phyloP scores from a whole-genome alignment of 2,329 filamentous ascomycete species.

The Aureobasidium sp. region DNA sequence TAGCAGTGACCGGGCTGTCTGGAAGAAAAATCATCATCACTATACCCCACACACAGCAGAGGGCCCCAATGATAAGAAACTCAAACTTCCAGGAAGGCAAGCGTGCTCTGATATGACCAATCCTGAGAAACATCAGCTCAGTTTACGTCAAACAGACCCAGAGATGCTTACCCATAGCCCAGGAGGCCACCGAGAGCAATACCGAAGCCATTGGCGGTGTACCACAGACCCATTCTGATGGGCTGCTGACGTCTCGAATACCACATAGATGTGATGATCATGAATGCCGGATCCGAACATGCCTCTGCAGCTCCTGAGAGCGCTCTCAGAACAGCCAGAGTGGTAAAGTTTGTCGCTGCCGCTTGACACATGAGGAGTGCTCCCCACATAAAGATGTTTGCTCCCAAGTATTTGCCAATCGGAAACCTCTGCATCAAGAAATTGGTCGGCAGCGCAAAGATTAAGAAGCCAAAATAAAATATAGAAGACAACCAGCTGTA shows the following conservation, averaged over 20 bases:
- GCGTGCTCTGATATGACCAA: conserved; percentile 50
- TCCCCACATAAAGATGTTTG: conserved; percentile 52
- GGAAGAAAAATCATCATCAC: conserved; percentile 52
- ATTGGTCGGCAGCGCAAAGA: conserved; percentile 49
- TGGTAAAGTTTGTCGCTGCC: conserved; percentile 38
- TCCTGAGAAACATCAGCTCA: conserved; percentile 30
- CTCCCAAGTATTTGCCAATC: conserved; percentile 42
- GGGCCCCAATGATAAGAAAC: conserved; percentile 51
- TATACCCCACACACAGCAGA: conserved; percentile 52
- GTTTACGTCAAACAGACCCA: not conserved
- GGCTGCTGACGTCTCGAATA: conserved; percentile 54
- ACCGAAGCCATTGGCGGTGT: conserved; percentile 49
- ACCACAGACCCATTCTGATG: conserved; percentile 41
- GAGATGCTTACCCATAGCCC: conserved; percentile 34
- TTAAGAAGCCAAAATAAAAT: conserved; percentile 50
- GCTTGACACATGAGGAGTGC: conserved; percentile 26
- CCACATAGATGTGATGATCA: conserved; percentile 61
- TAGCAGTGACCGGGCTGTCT: conserved; percentile 50
- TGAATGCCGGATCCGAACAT: conserved; percentile 51
- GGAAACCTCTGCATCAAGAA: conserved; percentile 45
- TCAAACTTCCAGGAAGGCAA: conserved; percentile 59
- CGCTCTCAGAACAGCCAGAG: conserved; percentile 49
- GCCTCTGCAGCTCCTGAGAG: conserved; percentile 50
- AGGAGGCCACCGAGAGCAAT: conserved; percentile 50
- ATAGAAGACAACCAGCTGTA: conserved; percentile 52